Conservation (phyloP, 306 rosid genomes). For the Hippophae tibetana region DNA sequence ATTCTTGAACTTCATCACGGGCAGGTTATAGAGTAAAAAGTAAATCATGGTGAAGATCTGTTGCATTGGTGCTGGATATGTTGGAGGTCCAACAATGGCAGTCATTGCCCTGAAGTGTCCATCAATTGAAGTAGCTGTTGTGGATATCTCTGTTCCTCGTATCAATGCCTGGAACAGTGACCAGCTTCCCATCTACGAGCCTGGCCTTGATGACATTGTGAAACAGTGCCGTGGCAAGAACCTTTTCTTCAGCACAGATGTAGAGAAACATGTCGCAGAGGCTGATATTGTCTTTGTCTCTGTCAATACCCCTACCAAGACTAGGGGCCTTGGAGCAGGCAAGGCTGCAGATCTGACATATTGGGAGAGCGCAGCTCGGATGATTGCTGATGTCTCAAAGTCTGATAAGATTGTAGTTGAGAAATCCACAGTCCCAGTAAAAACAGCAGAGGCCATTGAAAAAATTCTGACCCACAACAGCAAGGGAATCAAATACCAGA, state of each 20-base stretch:
- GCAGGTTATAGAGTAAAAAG: slow-evolving; percentile 32
- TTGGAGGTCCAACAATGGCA: slow-evolving; percentile 99
- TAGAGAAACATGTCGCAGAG: slow-evolving; percentile 69
- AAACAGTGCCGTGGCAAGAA: slow-evolving; percentile 81
- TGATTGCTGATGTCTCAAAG: slow-evolving; percentile 88
- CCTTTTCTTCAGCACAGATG: slow-evolving; percentile 93
- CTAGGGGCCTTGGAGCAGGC: slow-evolving; percentile 87
- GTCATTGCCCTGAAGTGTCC: slow-evolving; percentile 96
- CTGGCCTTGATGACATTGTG: slow-evolving; percentile 78
- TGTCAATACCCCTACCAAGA: slow-evolving; percentile 89
- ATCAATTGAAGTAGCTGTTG: slow-evolving; percentile 73
- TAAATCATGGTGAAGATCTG: slow-evolving; percentile 94
- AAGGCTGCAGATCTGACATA: slow-evolving; percentile 94
- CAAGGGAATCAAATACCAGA: slow-evolving; percentile 76
- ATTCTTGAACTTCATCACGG: slow-evolving; percentile 16
- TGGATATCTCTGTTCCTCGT: slow-evolving; percentile 69
- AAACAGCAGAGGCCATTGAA: slow-evolving; percentile 95
- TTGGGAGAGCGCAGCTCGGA: slow-evolving; percentile 96
- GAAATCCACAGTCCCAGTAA: slow-evolving; percentile 93
- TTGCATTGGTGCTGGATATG: slow-evolving; percentile 99
- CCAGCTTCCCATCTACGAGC: slow-evolving; percentile 91
- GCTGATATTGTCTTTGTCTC: slow-evolving; percentile 95
- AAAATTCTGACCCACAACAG: slow-evolving; percentile 85
- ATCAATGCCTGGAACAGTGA: slow-evolving; percentile 95
- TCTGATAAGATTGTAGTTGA: slow-evolving; percentile 90